These are phyloP conservation scores for Trichophyton verrucosum DNA, from an alignment of 2,329 filamentous ascomycete species.

Conservation along the genomic window DNA sequence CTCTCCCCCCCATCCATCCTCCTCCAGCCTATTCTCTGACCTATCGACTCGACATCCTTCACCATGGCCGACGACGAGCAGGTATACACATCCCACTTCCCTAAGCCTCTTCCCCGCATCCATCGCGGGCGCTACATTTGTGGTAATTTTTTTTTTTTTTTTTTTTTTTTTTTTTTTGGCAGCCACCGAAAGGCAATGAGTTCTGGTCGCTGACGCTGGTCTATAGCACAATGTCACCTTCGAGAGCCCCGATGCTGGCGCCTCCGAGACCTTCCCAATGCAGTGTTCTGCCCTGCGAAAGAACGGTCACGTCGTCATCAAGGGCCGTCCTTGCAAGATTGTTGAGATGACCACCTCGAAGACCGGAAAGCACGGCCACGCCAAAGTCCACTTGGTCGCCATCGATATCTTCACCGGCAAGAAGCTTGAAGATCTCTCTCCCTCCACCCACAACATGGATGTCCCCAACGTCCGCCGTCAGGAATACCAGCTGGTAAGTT, in stretches of 20 bases:
- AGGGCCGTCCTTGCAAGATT: conserved; percentile 99
- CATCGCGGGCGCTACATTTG: background rate
- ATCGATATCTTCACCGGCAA: conserved; percentile 99
- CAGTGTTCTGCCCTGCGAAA: conserved; percentile 99
- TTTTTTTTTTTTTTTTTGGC: background rate
- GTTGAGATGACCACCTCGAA: conserved; percentile 99
- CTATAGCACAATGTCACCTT: conserved; percentile 62
- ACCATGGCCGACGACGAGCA: conserved; percentile 56
- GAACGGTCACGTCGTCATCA: conserved; percentile 98
- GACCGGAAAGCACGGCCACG: conserved; percentile 99
- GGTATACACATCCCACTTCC: conserved; percentile 36
- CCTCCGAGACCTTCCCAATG: conserved; percentile 88
- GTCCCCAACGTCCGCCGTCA: conserved; percentile 83
- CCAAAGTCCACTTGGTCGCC: conserved; percentile 97
- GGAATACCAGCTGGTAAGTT: conserved; percentile 88
- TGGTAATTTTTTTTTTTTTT: too few relatives aligned
- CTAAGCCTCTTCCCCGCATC: conserved; percentile 17
- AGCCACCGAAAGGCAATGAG: background rate
- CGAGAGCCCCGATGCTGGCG: conserved; percentile 91
- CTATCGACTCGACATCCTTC: conserved; percentile 22
- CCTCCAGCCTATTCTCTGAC: conserved; percentile 11
- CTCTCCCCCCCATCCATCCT: conserved; percentile 10
- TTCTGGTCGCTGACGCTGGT: conserved; percentile 8
- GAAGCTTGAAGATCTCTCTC: conserved; percentile 98
- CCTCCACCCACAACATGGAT: conserved; percentile 79